A percentile compares a stretch with the other conserved stretches of the same genome.
These are phyloP conservation scores for Sporothrix brunneoviolacea DNA, from an alignment of 2,329 filamentous ascomycete species.

Conservation along the genomic window DNA sequence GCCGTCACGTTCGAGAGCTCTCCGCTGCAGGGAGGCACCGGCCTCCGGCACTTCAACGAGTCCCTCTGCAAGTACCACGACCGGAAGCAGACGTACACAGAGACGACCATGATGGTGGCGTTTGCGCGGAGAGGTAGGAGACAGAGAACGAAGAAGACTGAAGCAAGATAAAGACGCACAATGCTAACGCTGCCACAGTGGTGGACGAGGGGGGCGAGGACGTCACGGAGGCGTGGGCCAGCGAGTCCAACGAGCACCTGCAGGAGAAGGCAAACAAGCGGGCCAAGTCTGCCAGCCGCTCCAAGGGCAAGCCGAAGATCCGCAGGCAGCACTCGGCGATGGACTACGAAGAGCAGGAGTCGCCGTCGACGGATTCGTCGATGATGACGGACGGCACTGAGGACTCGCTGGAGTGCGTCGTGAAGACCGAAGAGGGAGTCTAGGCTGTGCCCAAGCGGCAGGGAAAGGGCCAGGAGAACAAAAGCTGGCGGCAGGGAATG, in stretches of 20 bases:
- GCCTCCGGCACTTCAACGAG: slow-evolving; percentile 7
- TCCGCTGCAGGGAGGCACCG: neutral
- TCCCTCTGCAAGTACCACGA: neutral
- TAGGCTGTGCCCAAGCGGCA: no score
- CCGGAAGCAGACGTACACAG: neutral
- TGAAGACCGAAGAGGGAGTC: no score
- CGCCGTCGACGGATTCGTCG: no score
- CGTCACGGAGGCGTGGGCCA: slow-evolving; percentile 9
- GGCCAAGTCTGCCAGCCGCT: neutral
- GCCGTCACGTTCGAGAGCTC: slow-evolving; percentile 4
- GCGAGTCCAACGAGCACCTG: slow-evolving; percentile 11
- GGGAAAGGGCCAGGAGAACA: no score
- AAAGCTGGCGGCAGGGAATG: no score
- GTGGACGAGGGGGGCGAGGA: slow-evolving; percentile 6
- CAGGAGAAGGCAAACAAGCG: neutral
- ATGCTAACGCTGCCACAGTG: no score
- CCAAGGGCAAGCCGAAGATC: neutral
- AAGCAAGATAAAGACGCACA: neutral
- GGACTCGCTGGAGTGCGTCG: no score
- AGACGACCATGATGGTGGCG: slow-evolving; percentile 8
- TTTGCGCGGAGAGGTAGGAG: slow-evolving; percentile 11
- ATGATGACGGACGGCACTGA: no score
- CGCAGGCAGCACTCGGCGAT: no score
- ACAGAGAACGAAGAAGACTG: no score
- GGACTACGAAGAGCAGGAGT: no score